These are phyloP conservation scores for Auricularia auricula-judae DNA, from an alignment of 768 basidiomycete species.

Conservation along the genomic window DNA sequence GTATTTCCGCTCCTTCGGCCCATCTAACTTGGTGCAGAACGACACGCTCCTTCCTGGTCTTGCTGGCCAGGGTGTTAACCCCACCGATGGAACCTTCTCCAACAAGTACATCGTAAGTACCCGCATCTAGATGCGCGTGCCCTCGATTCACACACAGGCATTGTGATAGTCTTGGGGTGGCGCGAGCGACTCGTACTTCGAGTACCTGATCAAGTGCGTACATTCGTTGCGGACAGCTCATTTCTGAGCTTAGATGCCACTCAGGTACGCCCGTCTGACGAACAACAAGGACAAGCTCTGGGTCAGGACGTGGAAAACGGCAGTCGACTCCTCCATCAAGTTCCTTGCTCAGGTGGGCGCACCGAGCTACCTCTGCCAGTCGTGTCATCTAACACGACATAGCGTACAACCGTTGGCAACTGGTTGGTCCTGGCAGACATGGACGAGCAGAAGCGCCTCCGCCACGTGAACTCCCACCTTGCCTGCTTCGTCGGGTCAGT, in stretches of 20 bases:
- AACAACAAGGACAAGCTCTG: conserved; percentile 56
- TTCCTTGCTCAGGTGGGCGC: conserved; percentile 20
- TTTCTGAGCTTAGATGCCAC: conserved; percentile 9
- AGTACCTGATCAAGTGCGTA: conserved; percentile 37
- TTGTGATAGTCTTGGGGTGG: conserved; percentile 40
- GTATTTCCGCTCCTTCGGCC: background rate
- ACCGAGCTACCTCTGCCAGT: too few species aligned
- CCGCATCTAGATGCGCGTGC: background rate
- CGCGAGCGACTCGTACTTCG: conserved; percentile 66
- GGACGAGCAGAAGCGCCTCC: conserved; percentile 33
- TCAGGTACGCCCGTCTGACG: conserved; percentile 58
- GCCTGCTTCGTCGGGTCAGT: conserved; percentile 51
- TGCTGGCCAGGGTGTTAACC: conserved; percentile 48
- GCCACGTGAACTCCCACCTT: conserved; percentile 60
- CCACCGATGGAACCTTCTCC: conserved; percentile 35
- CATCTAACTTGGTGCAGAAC: conserved; percentile 14
- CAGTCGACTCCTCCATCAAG: conserved; percentile 61
- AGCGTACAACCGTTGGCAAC: conserved; percentile 42
- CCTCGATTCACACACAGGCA: background rate
- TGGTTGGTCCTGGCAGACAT: conserved; percentile 57
- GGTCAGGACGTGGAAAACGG: conserved; percentile 54
- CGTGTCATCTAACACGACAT: conserved; percentile 29
- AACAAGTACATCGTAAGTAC: conserved; percentile 44
- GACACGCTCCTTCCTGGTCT: conserved; percentile 35
- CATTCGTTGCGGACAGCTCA: too few species aligned